phyloP scores from a whole-genome alignment of 2,329 filamentous ascomycete genomes.

The Cladophialophora exuberans region DNA sequence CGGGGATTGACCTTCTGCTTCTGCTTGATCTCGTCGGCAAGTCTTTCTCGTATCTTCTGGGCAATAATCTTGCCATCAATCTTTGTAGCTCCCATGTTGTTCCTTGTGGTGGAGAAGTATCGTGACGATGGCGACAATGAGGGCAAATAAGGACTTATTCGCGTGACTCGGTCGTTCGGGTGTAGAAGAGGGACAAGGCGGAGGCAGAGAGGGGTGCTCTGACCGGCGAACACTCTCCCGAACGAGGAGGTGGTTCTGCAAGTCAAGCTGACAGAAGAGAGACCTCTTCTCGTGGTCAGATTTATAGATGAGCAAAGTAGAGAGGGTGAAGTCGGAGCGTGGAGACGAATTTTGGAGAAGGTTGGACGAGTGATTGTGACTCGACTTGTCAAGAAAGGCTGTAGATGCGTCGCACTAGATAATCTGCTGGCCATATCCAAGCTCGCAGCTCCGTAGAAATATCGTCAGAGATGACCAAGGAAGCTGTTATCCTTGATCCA shows the following conservation, averaged over 20 bases:
- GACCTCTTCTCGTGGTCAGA: slow-evolving; percentile 10
- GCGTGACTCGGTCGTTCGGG: not conserved
- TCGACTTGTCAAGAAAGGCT: slow-evolving; percentile 18
- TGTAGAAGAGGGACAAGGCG: not conserved
- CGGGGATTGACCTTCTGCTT: slow-evolving; percentile 81
- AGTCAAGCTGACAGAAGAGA: slow-evolving; percentile 13
- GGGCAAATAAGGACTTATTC: slow-evolving; percentile 23
- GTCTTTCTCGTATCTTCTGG: slow-evolving; percentile 81
- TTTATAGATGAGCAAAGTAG: slow-evolving; percentile 5
- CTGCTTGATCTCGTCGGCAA: slow-evolving; percentile 78
- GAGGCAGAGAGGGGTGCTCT: not conserved
- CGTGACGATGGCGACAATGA: slow-evolving; percentile 29
- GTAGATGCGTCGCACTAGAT: slow-evolving; percentile 14
- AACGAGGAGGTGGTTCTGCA: not conserved
- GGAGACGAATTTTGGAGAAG: slow-evolving; percentile 18
- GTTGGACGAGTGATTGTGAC: slow-evolving; percentile 17
- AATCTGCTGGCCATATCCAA: slow-evolving; percentile 29
- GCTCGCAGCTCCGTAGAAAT: slow-evolving; percentile 14
- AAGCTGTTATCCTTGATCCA: slow-evolving; percentile 11
- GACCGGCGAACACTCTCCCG: slow-evolving; percentile 9
- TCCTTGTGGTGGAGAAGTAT: slow-evolving; percentile 58
- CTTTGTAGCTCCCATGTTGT: slow-evolving; percentile 80
- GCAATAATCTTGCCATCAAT: slow-evolving; percentile 97
- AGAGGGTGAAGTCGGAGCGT: slow-evolving; percentile 19
- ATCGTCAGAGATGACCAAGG: slow-evolving; percentile 3